Base-by-base conservation (phyloP, 345 rosid genomes). In the Alliaria petiolata region DNA sequence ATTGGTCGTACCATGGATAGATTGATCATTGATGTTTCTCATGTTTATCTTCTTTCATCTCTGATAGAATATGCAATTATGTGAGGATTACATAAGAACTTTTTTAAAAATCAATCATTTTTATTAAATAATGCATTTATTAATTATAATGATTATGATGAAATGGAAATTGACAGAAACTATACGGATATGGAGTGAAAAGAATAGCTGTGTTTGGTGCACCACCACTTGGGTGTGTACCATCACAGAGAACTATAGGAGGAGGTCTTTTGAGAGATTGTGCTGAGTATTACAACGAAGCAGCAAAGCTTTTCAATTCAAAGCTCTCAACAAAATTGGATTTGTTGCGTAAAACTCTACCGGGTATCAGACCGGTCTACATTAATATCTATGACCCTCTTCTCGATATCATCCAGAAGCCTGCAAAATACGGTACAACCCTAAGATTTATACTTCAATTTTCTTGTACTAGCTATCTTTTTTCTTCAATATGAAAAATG, bases 221-320 rank as follows among this genome's bases (percentile, higher is more conserved):
- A 71, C 89, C 93, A 7, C 88, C 90, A 34, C 57, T 89, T 13
- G 97, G 98, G 12, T 88, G 97, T 50, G 51, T 86, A 38, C 93
- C 98, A 34, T 76, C 89, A 6, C 96, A 88, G 20, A 83, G 96
- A 81, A 88, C 93, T 2, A 9, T 85, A 1, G 76, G 66, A 5
- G 97, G 97, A 46, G 92, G 97, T 43, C 20, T 62, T 14, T 3
- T 4, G 10, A 81, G 93, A 74, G 69, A 61, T 1, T 88, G 89
- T 61, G 80, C 79, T 17, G 84, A 84, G 1, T 4, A 10, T 9
- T 75, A 56, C 62, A 86, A 93, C 42, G 69, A 80, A 16, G 92
- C 86, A 13, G 84, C 96, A 5, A 15, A 14, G 31, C 78, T 82
- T 71, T 85, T 84, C 65, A 90, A 87, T 70, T 73, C 85, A 73